phyloP scores from a whole-genome alignment of 2,329 filamentous ascomycete species.

The Botryotinia narcissicola region DNA sequence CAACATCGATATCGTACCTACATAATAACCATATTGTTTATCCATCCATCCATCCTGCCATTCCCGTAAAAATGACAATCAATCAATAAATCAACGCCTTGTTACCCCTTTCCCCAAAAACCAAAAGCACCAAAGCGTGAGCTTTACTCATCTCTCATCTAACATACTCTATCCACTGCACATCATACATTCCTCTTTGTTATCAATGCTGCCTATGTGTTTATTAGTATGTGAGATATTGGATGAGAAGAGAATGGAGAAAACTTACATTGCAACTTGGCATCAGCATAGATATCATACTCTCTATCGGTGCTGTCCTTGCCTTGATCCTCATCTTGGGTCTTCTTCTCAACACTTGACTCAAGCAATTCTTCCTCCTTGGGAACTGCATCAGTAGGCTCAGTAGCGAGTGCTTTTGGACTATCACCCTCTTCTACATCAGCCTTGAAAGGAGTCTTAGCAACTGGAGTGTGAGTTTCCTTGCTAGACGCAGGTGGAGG shows the following conservation, averaged over 20 bases:
- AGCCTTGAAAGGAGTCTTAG: conserved; percentile 70
- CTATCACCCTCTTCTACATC: conserved; percentile 75
- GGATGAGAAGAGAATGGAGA: background rate
- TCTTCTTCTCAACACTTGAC: conserved; percentile 51
- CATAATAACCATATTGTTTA: conserved; percentile 6
- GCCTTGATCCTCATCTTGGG: conserved; percentile 71
- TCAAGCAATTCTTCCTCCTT: conserved; percentile 65
- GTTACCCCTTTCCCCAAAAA: background rate
- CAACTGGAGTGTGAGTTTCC: conserved; percentile 45
- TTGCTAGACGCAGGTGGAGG: conserved; percentile 46
- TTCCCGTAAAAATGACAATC: conserved; percentile 4
- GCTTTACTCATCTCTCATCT: conserved; percentile 9
- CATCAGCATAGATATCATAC: conserved; percentile 92
- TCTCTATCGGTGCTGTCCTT: conserved; percentile 71
- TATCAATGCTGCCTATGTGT: conserved; percentile 80
- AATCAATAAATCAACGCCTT: conserved; percentile 1
- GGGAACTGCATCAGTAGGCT: conserved; percentile 58
- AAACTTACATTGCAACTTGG: conserved; percentile 78
- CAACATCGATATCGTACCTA: background rate
- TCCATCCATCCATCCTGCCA: conserved; percentile 2
- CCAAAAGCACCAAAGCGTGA: conserved; percentile 14
- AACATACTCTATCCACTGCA: conserved; percentile 71
- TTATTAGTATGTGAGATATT: conserved; percentile 37
- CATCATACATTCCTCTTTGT: conserved; percentile 93
- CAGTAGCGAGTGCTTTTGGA: conserved; percentile 72